Conservation (phyloP, 2,329 filamentous ascomycete species). For the Aspergillus tanneri region DNA sequence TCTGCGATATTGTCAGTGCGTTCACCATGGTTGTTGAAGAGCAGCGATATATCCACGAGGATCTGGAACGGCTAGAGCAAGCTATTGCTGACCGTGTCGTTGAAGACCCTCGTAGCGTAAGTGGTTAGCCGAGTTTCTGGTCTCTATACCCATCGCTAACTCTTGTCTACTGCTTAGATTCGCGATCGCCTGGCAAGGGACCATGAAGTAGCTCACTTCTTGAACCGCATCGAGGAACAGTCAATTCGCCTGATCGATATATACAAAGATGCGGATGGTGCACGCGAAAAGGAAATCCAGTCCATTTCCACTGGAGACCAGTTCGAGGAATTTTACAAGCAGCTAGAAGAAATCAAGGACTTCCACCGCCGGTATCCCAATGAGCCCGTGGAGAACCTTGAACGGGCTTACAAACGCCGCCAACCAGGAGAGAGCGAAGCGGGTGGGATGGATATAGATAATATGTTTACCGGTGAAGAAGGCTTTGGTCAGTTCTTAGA, state of each 20-base stretch:
- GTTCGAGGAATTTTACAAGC: constrained; percentile 87
- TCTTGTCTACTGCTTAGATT: constrained; percentile 58
- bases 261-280: constrained; percentile 75
- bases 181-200: constrained; percentile 86
- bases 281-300: constrained; percentile 76
- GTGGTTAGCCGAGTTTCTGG: constrained; percentile 32
- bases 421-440: constrained; percentile 64
- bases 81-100: constrained; percentile 84
- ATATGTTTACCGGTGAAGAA: constrained; percentile 94
- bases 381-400: constrained; percentile 91
- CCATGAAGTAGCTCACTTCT: constrained; percentile 84
- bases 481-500: constrained; percentile 91
- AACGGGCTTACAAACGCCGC: constrained; percentile 80
- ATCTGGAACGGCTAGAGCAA: constrained; percentile 92
- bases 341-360: constrained; percentile 75
- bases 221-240: constrained; percentile 83
- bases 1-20: constrained; percentile 1
- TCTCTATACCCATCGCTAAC: constrained; percentile 19
- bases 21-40: constrained; percentile 79
- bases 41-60: constrained; percentile 90
- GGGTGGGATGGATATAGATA: constrained; percentile 70
- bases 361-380: constrained; percentile 92
- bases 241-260: constrained; percentile 76
- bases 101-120: constrained; percentile 84
- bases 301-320: constrained; percentile 79